Evolutionary conservation across 306 rosid genomes (phyloP).

Genomic region (Betula pendula): DNA sequence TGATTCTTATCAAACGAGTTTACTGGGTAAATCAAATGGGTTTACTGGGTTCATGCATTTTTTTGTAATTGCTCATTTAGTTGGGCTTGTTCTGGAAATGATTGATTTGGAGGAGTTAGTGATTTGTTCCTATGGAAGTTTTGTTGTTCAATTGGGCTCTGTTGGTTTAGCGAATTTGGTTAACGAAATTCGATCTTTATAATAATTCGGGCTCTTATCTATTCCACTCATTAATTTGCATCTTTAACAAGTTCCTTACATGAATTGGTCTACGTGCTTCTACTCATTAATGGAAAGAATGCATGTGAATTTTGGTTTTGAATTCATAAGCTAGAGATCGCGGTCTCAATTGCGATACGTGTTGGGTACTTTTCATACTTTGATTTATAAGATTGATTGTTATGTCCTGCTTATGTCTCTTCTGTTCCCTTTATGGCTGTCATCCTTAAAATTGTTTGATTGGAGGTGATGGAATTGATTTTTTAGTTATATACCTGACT

Average conservation of each 20-base stretch:
- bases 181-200: no score
- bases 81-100: not conserved
- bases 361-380: not conserved
- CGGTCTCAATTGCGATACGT: not conserved
- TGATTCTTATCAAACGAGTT: no score
- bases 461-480: not conserved
- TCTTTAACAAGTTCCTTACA: not conserved
- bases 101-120: not conserved
- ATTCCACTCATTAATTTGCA: not conserved
- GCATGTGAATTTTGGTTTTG: not conserved
- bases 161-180: no score
- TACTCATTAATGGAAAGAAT: not conserved
- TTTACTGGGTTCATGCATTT: not conserved
- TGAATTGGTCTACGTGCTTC: not conserved
- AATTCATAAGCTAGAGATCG: not conserved
- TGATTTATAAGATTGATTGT: not conserved
- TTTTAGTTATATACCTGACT: constrained; percentile 2
- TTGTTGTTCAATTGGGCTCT: not conserved
- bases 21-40: no score
- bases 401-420: not conserved
- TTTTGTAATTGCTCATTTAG: not conserved
- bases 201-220: not conserved
- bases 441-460: not conserved
- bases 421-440: not conserved
- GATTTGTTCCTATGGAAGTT: not conserved